phyloP scores from a whole-genome alignment of 2,329 filamentous ascomycete genomes.

The Talaromyces sp. region DNA sequence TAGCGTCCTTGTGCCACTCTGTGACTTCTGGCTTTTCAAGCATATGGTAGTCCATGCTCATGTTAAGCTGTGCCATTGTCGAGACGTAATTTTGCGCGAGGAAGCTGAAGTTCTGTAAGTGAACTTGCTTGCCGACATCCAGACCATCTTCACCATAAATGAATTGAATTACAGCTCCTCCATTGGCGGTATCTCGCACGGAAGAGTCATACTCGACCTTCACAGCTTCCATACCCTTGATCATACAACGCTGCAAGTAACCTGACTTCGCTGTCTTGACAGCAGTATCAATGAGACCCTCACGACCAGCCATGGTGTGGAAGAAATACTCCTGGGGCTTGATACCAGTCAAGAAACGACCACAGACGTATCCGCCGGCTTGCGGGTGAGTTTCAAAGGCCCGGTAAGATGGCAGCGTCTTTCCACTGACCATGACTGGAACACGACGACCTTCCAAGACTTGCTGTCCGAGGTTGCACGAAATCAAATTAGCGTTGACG shows the following conservation, averaged over 20 bases:
- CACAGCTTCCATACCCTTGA: slow-evolving; percentile 97
- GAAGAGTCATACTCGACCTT: slow-evolving; percentile 90
- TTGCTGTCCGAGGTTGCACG: slow-evolving; percentile 94
- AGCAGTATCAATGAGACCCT: slow-evolving; percentile 97
- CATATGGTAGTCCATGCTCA: slow-evolving; percentile 52
- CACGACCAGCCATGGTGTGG: slow-evolving; percentile 98
- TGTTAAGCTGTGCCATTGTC: slow-evolving; percentile 70
- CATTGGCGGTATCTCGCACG: slow-evolving; percentile 82
- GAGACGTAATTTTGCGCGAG: slow-evolving; percentile 80
- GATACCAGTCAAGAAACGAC: slow-evolving; percentile 96
- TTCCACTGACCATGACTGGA: slow-evolving; percentile 95
- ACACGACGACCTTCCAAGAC: slow-evolving; percentile 92
- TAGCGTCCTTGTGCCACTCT: slow-evolving; percentile 60
- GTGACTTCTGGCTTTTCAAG: slow-evolving; percentile 65
- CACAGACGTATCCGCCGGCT: slow-evolving; percentile 88
- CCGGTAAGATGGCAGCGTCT: slow-evolving; percentile 89
- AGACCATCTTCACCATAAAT: slow-evolving; percentile 94
- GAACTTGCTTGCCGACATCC: slow-evolving; percentile 90
- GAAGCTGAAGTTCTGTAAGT: slow-evolving; percentile 86
- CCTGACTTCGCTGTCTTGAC: slow-evolving; percentile 97
- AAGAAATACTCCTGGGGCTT: slow-evolving; percentile 98
- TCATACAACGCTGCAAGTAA: slow-evolving; percentile 92
- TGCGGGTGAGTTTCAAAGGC: slow-evolving; percentile 85
- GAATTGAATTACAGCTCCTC: slow-evolving; percentile 89
- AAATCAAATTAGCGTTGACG: slow-evolving; percentile 97